Percentiles rank a stretch among this genome's conserved stretches.
These are phyloP conservation scores for Epichloe sibirici DNA, from an alignment of 2,329 filamentous ascomycete species.

Conservation along the genomic window DNA sequence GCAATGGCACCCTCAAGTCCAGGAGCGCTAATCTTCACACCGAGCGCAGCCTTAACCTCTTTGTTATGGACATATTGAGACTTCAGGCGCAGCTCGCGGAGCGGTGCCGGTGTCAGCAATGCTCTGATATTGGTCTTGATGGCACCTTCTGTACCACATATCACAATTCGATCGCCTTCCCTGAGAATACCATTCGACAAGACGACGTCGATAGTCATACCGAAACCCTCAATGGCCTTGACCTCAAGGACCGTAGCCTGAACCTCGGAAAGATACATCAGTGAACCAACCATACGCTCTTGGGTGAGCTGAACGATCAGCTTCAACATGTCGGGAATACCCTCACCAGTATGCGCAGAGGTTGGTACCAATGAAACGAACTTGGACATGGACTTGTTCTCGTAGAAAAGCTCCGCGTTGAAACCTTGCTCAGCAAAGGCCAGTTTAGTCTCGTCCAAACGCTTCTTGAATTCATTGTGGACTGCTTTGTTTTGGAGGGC, in stretches of 20 bases:
- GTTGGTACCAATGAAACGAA: conserved; percentile 95
- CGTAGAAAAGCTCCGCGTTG: conserved; percentile 92
- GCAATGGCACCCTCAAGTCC: conserved; percentile 93
- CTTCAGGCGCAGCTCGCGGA: conserved; percentile 91
- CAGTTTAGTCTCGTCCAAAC: conserved; percentile 81
- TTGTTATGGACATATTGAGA: conserved; percentile 98
- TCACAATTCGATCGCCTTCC: conserved; percentile 87
- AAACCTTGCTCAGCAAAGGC: conserved; percentile 94
- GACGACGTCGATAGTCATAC: conserved; percentile 96
- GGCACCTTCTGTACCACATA: conserved; percentile 93
- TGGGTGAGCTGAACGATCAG: conserved; percentile 85
- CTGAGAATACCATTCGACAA: conserved; percentile 88
- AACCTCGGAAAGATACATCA: conserved; percentile 98
- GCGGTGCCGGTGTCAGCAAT: conserved; percentile 78
- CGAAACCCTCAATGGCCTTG: conserved; percentile 97
- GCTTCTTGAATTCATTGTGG: conserved; percentile 86
- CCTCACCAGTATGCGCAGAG: conserved; percentile 96
- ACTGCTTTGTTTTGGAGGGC: conserved; percentile 83
- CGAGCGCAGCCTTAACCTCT: conserved; percentile 93
- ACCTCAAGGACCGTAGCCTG: conserved; percentile 97
- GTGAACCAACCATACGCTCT: conserved; percentile 89
- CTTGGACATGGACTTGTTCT: conserved; percentile 95
- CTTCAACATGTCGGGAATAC: conserved; percentile 98
- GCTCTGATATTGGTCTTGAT: conserved; percentile 94
- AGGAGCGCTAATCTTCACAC: conserved; percentile 97